A percentile compares a stretch with the other conserved stretches of the same genome.
Conservation (phyloP, 2,329 filamentous ascomycete genomes). For the Paecilomyces sp. region DNA sequence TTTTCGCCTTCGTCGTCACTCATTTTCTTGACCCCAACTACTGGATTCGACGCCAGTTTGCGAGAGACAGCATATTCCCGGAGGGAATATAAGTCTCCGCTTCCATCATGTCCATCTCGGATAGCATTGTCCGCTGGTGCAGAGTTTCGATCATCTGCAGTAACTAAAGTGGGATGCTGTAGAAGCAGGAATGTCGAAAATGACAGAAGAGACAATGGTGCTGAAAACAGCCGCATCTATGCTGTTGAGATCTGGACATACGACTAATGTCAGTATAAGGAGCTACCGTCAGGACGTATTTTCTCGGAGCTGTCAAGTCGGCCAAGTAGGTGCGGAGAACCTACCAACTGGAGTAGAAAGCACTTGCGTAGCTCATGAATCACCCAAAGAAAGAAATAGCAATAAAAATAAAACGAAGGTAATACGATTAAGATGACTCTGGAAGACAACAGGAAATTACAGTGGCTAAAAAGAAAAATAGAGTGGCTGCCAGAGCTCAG, state of each 20-base stretch:
- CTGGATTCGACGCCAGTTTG: constrained; percentile 18
- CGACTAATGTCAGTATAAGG: not conserved
- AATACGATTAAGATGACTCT: not conserved
- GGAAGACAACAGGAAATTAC: not conserved
- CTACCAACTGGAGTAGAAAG: not conserved
- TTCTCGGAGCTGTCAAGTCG: not conserved
- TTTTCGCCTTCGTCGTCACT: constrained; percentile 40
- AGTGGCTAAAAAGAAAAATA: not conserved
- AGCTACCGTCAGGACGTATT: not conserved
- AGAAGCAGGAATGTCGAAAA: not conserved
- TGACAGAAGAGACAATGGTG: not conserved
- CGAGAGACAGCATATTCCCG: constrained; percentile 21
- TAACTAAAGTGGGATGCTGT: not conserved
- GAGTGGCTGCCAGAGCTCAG: not conserved
- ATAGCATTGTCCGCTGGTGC: not conserved
- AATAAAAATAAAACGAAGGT: not conserved
- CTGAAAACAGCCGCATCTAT: not conserved
- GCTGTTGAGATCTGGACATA: not conserved
- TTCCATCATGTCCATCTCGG: not conserved
- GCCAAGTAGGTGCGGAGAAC: not conserved
- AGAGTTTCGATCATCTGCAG: not conserved
- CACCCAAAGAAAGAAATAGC: not conserved
- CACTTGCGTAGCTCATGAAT: not conserved
- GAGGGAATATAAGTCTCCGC: not conserved
- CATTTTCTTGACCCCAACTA: constrained; percentile 37